Percentiles rank a stretch among this genome's conserved stretches.
Evolutionary conservation across 2,329 filamentous ascomycete species (phyloP).

Genomic region (Exutisphaerella laricina): DNA sequence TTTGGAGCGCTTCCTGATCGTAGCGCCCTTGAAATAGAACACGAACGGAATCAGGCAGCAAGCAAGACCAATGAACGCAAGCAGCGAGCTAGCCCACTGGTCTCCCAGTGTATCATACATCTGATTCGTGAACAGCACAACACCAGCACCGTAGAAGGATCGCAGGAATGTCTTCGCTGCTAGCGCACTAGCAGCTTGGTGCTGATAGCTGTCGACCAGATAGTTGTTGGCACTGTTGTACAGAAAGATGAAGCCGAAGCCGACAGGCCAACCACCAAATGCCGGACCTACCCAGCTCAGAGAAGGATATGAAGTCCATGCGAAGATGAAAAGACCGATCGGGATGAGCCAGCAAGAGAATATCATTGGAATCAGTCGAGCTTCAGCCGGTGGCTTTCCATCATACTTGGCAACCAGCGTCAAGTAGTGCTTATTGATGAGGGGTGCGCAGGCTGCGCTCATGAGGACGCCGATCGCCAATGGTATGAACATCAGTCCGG

Average conservation of each 20-base stretch:
- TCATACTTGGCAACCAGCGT: conserved; percentile 56
- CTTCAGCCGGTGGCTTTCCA: conserved; percentile 70
- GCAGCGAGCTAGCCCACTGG: conserved; percentile 42
- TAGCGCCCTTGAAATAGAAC: conserved; percentile 72
- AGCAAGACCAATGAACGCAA: conserved; percentile 39
- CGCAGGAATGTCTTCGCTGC: conserved; percentile 32
- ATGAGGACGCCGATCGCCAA: conserved; percentile 22
- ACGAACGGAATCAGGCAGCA: conserved; percentile 48
- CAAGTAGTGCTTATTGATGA: conserved; percentile 79
- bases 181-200: conserved; percentile 56
- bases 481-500: conserved; percentile 21
- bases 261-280: conserved; percentile 29
- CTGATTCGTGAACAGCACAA: conserved; percentile 32
- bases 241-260: conserved; percentile 32
- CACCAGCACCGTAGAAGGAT: conserved; percentile 16
- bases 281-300: conserved; percentile 65
- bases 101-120: conserved; percentile 41
- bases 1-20: conserved; percentile 62
- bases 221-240: conserved; percentile 40
- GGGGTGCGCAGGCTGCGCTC: conserved; percentile 42
- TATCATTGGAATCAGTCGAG: conserved; percentile 68
- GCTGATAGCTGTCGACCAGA: conserved; percentile 60
- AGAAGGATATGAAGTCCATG: conserved; percentile 60
- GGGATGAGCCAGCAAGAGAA: conserved; percentile 54
- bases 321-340: conserved; percentile 61